Base-by-base conservation (phyloP, 805 yeast genomes). In the Wickerhamiella australiensis region DNA sequence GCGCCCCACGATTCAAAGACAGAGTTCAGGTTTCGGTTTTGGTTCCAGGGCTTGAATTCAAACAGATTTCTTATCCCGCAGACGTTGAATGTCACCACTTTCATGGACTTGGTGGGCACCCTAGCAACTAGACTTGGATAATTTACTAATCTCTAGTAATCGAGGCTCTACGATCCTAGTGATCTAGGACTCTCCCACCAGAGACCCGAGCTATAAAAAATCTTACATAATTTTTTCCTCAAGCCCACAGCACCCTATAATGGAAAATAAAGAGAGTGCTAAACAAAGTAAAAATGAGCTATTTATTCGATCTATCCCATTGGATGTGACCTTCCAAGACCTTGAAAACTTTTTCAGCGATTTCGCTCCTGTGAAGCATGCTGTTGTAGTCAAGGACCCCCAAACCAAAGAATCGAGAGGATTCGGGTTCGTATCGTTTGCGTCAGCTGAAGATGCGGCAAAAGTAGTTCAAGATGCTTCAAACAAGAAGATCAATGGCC, bases 351-450 rank as follows among this genome's bases (percentile, higher is more conserved):
- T 74, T 65, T 92, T 92, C 62, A 82, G 97, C 1, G 86, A 86
- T 55, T 82, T 87, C 68, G 90, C 85, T 3, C 98, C 98, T 5
- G 94, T 90, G 11, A 87, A 82, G 66, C 98, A 92, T 66, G 95
- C 96, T 1, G 88, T 87, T 42, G 76, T 92, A 38, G 97, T 92
- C 15, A 82, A 72, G 36, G 96, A 88, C 61, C 70, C 71, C 9
- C 78, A 81, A 31, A 77, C 83, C 49, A 65, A 67, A 5, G 73
- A 81, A 42, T 85, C 96, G 2, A 76, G 88, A 63, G 97, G 98
- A 1, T 92, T 88, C 66, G 98, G 98, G 2, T 92, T 92, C 65
- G 98, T 87, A 13, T 81, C 94, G 33, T 92, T 92, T 65, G 77
- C 84, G 1, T 66, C 75, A 45, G 87, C 85, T 54, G 95, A 86